Conservation (phyloP, 345 rosid species). For the Eutrema japonicum region DNA sequence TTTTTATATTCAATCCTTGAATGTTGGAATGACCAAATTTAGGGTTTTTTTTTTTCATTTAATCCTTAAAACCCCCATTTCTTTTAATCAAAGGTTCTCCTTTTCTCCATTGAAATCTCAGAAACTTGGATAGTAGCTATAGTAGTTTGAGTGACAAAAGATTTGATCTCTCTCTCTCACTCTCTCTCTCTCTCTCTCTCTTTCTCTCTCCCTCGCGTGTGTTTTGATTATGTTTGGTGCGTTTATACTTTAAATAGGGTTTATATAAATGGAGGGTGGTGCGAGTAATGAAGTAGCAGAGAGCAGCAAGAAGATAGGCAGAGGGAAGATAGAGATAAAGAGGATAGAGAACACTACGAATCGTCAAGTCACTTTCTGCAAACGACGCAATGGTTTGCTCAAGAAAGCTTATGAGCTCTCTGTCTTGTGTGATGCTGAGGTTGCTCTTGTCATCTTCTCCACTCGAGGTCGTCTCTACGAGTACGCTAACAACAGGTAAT, state of each 20-base stretch:
- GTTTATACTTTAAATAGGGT: slow-evolving; percentile 10
- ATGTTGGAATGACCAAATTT: neutral
- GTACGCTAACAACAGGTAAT: slow-evolving; percentile 79
- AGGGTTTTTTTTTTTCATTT: neutral
- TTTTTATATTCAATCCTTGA: slow-evolving; percentile 14
- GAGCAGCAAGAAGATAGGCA: slow-evolving; percentile 64
- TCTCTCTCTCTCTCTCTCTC: too few species aligned
- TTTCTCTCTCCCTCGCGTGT: neutral
- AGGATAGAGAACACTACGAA: slow-evolving; percentile 82
- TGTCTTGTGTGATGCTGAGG: slow-evolving; percentile 82
- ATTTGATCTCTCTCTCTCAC: neutral
- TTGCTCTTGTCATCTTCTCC: slow-evolving; percentile 81
- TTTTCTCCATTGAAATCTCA: slow-evolving; percentile 1
- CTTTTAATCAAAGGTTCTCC: neutral
- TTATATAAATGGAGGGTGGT: slow-evolving; percentile 37
- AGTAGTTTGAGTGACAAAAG: neutral
- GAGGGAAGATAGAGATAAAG: slow-evolving; percentile 85
- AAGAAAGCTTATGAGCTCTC: slow-evolving; percentile 89
- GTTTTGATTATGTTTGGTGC: slow-evolving; percentile 2
- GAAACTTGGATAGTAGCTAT: slow-evolving; percentile 13
- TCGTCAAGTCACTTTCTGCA: slow-evolving; percentile 88
- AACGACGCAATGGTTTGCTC: slow-evolving; percentile 80
- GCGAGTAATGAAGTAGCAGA: slow-evolving; percentile 50
- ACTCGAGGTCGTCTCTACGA: slow-evolving; percentile 92
- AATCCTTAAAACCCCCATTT: neutral